phyloP scores from a whole-genome alignment of 1,139 yeast genomes.

The Candida sp. region DNA sequence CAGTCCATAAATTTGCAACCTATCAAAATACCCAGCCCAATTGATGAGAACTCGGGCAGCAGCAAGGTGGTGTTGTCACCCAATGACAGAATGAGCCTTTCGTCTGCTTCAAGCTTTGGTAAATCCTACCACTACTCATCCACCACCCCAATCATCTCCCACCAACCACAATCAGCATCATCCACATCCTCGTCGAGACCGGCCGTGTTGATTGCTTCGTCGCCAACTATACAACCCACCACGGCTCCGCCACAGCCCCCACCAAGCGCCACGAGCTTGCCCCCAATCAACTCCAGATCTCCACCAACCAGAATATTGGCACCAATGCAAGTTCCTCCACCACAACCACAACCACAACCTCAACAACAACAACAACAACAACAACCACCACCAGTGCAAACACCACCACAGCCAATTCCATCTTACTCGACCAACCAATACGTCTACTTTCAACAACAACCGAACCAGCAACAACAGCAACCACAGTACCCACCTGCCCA shows the following conservation, averaged over 20 bases:
- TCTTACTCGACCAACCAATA: neutral
- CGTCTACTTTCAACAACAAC: slow-evolving; percentile 2
- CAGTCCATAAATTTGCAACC: slow-evolving; percentile 1
- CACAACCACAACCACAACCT: neutral
- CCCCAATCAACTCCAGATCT: neutral
- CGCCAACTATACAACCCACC: neutral
- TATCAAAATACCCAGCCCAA: slow-evolving; percentile 2
- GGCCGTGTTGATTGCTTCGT: neutral
- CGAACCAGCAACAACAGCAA: neutral
- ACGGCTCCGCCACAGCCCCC: neutral
- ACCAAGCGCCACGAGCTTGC: neutral
- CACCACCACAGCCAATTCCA: neutral
- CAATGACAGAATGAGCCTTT: neutral
- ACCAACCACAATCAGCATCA: neutral
- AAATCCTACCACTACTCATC: neutral
- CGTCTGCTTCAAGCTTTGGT: neutral
- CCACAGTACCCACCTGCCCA: neutral
- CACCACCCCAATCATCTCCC: neutral
- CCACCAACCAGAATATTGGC: neutral
- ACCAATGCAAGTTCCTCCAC: slow-evolving; percentile 2
- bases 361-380: neutral
- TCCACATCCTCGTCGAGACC: neutral
- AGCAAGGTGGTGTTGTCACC: neutral
- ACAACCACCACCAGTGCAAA: neutral
- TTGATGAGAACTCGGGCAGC: neutral